These are phyloP conservation scores for Solanum raphanifolium DNA, from an alignment of 257 asterid species.

Conservation along the genomic window DNA sequence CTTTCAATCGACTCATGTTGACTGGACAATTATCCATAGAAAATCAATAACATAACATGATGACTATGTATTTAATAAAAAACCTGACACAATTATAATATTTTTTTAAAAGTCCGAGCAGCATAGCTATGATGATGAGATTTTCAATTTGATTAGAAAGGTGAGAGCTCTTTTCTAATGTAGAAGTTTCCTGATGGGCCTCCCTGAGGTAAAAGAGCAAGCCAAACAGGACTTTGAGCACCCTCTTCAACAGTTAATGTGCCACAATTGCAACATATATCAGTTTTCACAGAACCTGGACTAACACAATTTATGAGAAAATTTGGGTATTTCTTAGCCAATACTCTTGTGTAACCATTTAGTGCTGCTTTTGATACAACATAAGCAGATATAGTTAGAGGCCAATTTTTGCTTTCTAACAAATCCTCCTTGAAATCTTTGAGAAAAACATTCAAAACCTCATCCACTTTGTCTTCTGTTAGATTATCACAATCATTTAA, in stretches of 20 bases:
- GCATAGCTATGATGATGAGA: neutral
- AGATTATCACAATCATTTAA: slow-evolving; percentile 28
- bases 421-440: slow-evolving; percentile 39
- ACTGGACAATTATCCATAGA: no score
- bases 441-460: slow-evolving; percentile 32
- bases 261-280: slow-evolving; percentile 35
- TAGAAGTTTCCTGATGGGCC: no score
- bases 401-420: slow-evolving; percentile 46
- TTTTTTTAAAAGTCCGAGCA: no score
- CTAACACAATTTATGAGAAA: slow-evolving; percentile 33
- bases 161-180: no score
- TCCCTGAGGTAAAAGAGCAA: no score
- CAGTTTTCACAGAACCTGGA: slow-evolving; percentile 51
- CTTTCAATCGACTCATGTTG: no score
- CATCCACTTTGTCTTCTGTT: slow-evolving; percentile 38
- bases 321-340: slow-evolving; percentile 28
- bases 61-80: no score
- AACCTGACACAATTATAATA: no score
- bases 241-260: slow-evolving; percentile 30
- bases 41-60: neutral
- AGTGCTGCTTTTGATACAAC: slow-evolving; percentile 39
- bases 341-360: slow-evolving; percentile 47
- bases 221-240: neutral
- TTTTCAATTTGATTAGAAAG: neutral
- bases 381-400: slow-evolving; percentile 14